Evolutionary conservation across 179 eudicot genomes (phyloP), one percentile per base, ranked within the genome.

Genomic region (Monotropa hypopitys): DNA sequence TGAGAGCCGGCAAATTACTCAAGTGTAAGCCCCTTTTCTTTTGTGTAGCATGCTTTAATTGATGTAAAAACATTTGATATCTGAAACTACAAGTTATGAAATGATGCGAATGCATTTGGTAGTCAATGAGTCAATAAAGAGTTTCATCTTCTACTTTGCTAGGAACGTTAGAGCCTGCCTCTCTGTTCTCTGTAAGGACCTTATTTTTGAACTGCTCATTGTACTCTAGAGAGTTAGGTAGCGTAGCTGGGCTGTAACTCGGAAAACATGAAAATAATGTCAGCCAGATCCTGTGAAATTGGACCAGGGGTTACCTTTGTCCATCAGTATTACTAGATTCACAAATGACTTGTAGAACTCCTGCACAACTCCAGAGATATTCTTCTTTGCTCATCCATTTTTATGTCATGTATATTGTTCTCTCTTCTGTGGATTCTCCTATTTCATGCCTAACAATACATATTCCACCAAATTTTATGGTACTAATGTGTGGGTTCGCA

Each of bases 1-100:
- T 80, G 98, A 92, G 81, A 93, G 98, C 81, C 92, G 98, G 23
- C 98, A 93, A 85, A 93, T 93, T 47, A 93, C 98, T 81, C 98
- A 93, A 92, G 98, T 93, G 98, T 93, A 88, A 87, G 93, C 54
- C 83, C 49, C 40, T 73, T 21, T 73, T 61, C 40, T 7, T 56
- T 7, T 56, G 26, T 68, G 42, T 7, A 4, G 66, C 65, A 30
- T 28, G 20, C 28, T 26, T 53, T 70, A 23, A 32, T 70, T 12
- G 26, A 67, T 20, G 23, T 65, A 65, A 35, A 38, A 32, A 21
- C 70, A 33, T 65, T 65, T 65, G 70, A 33, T 63, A 63, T 2
- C n/a, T 40, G 2, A 65, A 33, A 65, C 45, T 16, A n/a, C 47
- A 6, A 67, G 28, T 40, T 20, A 67, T 67, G 3, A 7, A 66